Conservation (phyloP, 2,329 filamentous ascomycete species). For the Neofusicoccum kwambonambiense region DNA sequence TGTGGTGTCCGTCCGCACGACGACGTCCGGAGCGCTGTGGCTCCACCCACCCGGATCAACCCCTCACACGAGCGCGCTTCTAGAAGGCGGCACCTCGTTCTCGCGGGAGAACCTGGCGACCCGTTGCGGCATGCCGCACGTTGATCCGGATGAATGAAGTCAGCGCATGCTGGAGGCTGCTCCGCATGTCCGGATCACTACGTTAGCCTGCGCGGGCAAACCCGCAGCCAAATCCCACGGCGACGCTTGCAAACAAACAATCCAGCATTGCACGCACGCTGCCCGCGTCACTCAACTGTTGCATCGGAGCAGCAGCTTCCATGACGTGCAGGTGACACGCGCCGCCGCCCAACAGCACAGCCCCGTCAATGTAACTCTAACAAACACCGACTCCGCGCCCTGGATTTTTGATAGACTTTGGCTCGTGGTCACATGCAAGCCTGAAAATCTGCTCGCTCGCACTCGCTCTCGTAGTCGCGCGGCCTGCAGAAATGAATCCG, state of each 20-base stretch:
- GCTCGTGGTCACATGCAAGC: background rate
- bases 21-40: background rate
- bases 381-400: background rate
- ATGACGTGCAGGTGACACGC: constrained; percentile 4
- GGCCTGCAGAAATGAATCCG: too few species aligned
- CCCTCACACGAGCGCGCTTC: constrained; percentile 2
- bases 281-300: background rate
- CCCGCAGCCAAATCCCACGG: background rate
- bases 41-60: background rate
- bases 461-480: too few species aligned
- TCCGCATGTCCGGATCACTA: constrained; percentile 3
- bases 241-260: constrained; percentile 6
- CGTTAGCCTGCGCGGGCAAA: background rate
- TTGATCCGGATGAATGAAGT: constrained; percentile 9
- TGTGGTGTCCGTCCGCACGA: background rate
- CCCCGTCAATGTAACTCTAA: constrained; percentile 10
- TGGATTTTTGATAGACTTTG: background rate
- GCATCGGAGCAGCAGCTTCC: constrained; percentile 3
- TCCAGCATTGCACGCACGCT: constrained; percentile 8
- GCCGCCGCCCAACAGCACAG: background rate
- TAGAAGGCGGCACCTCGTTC: constrained; percentile 1
- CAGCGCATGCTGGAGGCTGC: background rate
- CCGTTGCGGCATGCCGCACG: background rate
- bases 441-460: background rate
- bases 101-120: background rate